phyloP scores from a whole-genome alignment of 176 grass and related monocot species.

The Tillandsia leiboldiana region DNA sequence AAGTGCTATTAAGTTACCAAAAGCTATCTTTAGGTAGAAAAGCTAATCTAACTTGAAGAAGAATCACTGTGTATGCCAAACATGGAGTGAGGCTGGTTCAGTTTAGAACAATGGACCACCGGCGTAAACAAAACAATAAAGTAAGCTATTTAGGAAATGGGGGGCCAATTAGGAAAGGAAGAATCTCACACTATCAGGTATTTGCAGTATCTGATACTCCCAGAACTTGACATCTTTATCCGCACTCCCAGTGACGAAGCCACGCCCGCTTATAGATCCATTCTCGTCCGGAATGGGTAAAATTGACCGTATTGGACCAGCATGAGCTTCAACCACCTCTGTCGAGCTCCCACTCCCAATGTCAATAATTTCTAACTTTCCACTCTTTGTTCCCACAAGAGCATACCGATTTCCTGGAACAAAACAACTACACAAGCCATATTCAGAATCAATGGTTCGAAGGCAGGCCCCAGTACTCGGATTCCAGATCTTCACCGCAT shows the following conservation, averaged over 20 bases:
- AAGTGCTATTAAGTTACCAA: no score
- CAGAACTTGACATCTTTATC: slow-evolving; percentile 95
- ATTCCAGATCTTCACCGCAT: slow-evolving; percentile 92
- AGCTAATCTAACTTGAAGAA: no score
- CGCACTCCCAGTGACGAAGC: slow-evolving; percentile 79
- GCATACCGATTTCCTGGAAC: slow-evolving; percentile 83
- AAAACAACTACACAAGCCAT: slow-evolving; percentile 78
- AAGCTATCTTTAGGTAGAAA: no score
- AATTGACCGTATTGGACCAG: slow-evolving; percentile 69
- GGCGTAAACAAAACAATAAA: neutral
- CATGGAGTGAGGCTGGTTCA: neutral
- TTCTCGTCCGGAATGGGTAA: slow-evolving; percentile 61
- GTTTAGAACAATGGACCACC: neutral
- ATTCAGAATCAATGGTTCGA: slow-evolving; percentile 85
- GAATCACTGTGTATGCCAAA: no score
- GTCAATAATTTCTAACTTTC: slow-evolving; percentile 88
- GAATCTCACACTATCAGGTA: slow-evolving; percentile 49
- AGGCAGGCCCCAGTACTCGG: slow-evolving; percentile 77
- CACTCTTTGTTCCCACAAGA: slow-evolving; percentile 74
- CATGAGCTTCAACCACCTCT: slow-evolving; percentile 83
- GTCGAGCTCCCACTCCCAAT: slow-evolving; percentile 66
- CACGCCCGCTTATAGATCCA: slow-evolving; percentile 42
- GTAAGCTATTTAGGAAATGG: neutral
- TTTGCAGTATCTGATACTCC: slow-evolving; percentile 72
- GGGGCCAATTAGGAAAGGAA: neutral